phyloP scores from a whole-genome alignment of 2,329 filamentous ascomycete genomes.

The Pestalotiopsis sp. region DNA sequence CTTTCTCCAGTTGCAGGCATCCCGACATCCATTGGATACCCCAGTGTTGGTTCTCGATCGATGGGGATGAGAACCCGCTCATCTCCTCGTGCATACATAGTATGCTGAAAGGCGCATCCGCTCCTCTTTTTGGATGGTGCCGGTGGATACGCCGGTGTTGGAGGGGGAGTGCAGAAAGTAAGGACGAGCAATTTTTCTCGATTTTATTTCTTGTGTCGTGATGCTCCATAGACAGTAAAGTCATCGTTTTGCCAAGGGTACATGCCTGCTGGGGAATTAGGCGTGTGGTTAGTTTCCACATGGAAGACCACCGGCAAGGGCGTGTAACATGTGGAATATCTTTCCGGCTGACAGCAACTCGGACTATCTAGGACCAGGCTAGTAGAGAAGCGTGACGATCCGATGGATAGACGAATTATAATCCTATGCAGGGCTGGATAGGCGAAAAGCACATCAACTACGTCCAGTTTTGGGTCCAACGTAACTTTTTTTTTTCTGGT shows the following conservation, averaged over 20 bases:
- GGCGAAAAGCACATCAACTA: not conserved
- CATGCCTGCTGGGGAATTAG: not conserved
- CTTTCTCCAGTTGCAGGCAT: not conserved
- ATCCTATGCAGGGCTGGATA: slow-evolving; percentile 6
- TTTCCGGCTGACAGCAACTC: not conserved
- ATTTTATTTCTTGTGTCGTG: not conserved
- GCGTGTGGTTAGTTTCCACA: not conserved
- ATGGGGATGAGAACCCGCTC: slow-evolving; percentile 23
- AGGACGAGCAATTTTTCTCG: slow-evolving; percentile 17
- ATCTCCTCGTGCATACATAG: slow-evolving; percentile 32
- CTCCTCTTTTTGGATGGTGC: slow-evolving; percentile 31
- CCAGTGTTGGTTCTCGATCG: slow-evolving; percentile 14
- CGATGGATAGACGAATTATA: not conserved
- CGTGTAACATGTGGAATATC: not conserved
- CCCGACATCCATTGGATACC: not conserved
- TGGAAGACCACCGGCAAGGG: not conserved
- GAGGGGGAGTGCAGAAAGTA: slow-evolving; percentile 28
- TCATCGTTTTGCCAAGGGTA: not conserved
- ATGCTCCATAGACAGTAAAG: not conserved
- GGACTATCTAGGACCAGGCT: not conserved
- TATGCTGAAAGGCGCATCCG: slow-evolving; percentile 42
- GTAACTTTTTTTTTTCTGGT: not conserved
- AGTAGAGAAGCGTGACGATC: not conserved
- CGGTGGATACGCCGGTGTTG: slow-evolving; percentile 33
- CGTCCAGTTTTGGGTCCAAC: not conserved